Percentiles rank a stretch among this genome's conserved stretches.
Evolutionary conservation across 305 asterid species (phyloP).

Genomic region (Solanum aculeatissimum): DNA sequence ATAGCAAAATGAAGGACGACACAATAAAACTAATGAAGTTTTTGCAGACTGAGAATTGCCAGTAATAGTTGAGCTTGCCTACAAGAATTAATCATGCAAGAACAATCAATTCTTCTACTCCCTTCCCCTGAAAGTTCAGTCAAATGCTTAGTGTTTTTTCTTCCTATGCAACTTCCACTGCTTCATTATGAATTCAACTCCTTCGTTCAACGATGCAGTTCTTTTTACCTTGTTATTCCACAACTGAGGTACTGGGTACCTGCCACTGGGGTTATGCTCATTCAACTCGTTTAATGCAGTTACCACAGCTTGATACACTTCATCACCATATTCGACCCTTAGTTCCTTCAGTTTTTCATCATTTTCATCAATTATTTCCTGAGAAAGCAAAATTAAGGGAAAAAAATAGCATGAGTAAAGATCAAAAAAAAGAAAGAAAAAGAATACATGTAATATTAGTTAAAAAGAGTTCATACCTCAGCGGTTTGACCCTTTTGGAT

Average conservation of each 20-base stretch:
- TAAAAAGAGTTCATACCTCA: constrained; percentile 26
- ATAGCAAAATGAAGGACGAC: not conserved
- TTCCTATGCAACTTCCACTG: constrained; percentile 33
- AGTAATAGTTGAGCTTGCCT: not conserved
- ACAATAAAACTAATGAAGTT: not conserved
- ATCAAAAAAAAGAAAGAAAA: not conserved
- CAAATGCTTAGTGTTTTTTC: not conserved
- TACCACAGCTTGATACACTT: constrained; percentile 35
- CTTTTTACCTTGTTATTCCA: constrained; percentile 44
- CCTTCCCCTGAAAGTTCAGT: not conserved
- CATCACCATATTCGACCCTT: constrained; percentile 37
- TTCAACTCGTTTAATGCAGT: constrained; percentile 60
- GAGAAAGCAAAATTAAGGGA: not conserved
- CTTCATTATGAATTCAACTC: constrained; percentile 21
- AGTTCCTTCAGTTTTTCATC: constrained; percentile 51
- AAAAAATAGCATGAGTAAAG: not conserved
- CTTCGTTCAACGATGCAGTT: constrained; percentile 40
- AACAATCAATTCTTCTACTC: not conserved
- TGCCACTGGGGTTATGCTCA: constrained; percentile 71
- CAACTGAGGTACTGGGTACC: constrained; percentile 50
- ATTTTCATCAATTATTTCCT: constrained; percentile 52
- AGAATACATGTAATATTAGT: not conserved
- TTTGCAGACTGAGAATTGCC: not conserved
- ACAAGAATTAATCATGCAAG: not conserved
- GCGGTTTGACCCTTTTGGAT: constrained; percentile 28